Evolutionary conservation across 164 flowering plant species (phyloP), one percentile per base, ranked within the genome.

Genomic region (Stephania cephalantha): DNA sequence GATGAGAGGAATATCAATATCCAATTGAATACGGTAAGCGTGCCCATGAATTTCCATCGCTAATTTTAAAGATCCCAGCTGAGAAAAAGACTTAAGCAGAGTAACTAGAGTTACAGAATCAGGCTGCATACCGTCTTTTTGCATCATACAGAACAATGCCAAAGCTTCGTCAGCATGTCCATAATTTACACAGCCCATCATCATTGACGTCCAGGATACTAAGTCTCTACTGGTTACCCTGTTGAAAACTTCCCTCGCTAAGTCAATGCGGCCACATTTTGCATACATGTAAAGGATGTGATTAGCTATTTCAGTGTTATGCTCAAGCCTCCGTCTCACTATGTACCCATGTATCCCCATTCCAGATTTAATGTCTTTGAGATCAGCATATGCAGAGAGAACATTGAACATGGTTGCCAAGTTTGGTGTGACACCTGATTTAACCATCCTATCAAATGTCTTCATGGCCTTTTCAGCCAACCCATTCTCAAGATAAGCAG

Each of bases 171-270:
- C 80, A 66, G 84, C 79, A 73, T 79, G 77, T 63, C 83, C 87
- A 48, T 79, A 77, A 53, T 66, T 63, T 55, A 80, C 83, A 76
- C 79, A 84, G 65, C 87, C 84, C 79, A 79, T 84, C 84, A 90
- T 88, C 85, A 90, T 78, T 30, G 90, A 85, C 63, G 90, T 86
- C 89, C 88, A 90, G 3, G 90, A 84, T 2, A 87, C 87, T 78
- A 82, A 69, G 78, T 90, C 92, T 81, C 75, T 88, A 44, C 70
- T 9, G 61, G 72, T 77, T 69, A 87, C 79, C 74, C 70, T 55
- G 52, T 82, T 65, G 71, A 91, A 88, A 73, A 90, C 71, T 46
- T 29, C 46, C 73, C 84, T 78, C 9, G 92, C 86, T 66, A 70
- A 46, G 13, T 70, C 81, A 73, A 90, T 69, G 44, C 67, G 69